Percentiles rank a stretch among this genome's conserved stretches.
Evolutionary conservation across 768 basidiomycete genomes (phyloP).

Genomic region (Pulveroboletus sp.): DNA sequence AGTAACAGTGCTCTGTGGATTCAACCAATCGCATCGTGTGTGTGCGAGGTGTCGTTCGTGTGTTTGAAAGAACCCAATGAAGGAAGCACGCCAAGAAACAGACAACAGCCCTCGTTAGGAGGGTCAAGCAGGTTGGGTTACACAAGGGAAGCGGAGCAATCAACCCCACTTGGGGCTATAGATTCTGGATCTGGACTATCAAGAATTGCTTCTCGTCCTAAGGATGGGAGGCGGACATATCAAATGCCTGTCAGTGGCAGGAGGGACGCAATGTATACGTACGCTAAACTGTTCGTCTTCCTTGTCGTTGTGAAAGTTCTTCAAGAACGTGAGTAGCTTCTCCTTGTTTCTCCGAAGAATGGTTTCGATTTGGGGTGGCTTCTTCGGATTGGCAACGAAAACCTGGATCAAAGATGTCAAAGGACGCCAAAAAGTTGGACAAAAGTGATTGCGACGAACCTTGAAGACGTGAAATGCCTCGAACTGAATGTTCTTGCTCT

Average conservation of each 20-base stretch:
- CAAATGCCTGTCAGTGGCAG: neutral
- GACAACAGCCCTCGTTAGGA: neutral
- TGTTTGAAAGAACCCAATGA: neutral
- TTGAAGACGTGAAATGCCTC: slow-evolving; percentile 99
- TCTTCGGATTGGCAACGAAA: slow-evolving; percentile 99
- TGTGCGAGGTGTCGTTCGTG: neutral
- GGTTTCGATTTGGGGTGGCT: slow-evolving; percentile 88
- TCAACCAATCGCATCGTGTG: neutral
- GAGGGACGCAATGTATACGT: slow-evolving; percentile 16
- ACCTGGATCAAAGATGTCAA: slow-evolving; percentile 45
- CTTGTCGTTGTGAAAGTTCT: slow-evolving; percentile 96
- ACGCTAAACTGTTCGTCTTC: slow-evolving; percentile 97
- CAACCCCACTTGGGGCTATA: slow-evolving; percentile 36
- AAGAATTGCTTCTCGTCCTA: slow-evolving; percentile 95
- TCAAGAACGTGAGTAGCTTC: slow-evolving; percentile 83
- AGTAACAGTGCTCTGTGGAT: neutral
- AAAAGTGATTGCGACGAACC: slow-evolving; percentile 41
- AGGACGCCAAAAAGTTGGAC: neutral
- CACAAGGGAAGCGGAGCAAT: neutral
- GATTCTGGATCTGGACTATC: slow-evolving; percentile 82
- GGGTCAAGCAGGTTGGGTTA: neutral
- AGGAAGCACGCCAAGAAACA: slow-evolving; percentile 1
- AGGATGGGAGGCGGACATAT: neutral
- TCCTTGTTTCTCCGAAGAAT: slow-evolving; percentile 94
- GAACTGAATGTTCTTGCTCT: slow-evolving; percentile 99